These are phyloP conservation scores for Yarrowia alimentaria DNA, from an alignment of 805 yeast genomes.

Conservation along the genomic window DNA sequence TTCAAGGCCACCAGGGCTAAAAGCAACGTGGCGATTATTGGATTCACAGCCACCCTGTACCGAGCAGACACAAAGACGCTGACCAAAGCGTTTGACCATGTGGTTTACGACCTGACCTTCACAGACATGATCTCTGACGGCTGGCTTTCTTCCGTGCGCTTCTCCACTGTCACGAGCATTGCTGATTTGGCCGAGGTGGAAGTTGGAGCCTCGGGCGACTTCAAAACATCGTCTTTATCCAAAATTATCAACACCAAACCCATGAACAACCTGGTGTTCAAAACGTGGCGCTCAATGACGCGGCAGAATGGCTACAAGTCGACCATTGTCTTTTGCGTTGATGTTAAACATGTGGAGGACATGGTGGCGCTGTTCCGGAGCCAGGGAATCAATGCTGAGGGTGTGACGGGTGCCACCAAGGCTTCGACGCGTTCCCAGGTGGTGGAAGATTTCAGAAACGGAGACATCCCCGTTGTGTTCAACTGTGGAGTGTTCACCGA, in stretches of 20 bases:
- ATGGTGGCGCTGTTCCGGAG: slow-evolving; percentile 53
- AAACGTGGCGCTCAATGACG: slow-evolving; percentile 50
- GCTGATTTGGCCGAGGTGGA: slow-evolving; percentile 46
- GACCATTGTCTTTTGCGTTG: slow-evolving; percentile 75
- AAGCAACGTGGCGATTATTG: slow-evolving; percentile 58
- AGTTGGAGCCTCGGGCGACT: slow-evolving; percentile 49
- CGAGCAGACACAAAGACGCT: slow-evolving; percentile 69
- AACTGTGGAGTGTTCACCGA: slow-evolving; percentile 91
- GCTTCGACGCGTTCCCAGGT: slow-evolving; percentile 50
- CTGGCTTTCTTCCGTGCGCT: slow-evolving; percentile 67
- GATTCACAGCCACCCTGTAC: slow-evolving; percentile 85
- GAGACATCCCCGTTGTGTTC: slow-evolving; percentile 67
- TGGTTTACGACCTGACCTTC: slow-evolving; percentile 67
- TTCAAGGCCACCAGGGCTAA: slow-evolving; percentile 50
- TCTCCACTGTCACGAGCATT: slow-evolving; percentile 56
- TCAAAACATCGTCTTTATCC: slow-evolving; percentile 51
- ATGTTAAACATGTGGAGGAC: slow-evolving; percentile 60
- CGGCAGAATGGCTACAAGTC: slow-evolving; percentile 48
- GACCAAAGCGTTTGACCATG: slow-evolving; percentile 61
- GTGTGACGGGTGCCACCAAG: slow-evolving; percentile 66
- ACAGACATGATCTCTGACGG: slow-evolving; percentile 63
- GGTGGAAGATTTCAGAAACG: slow-evolving; percentile 58
- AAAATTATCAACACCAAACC: slow-evolving; percentile 53
- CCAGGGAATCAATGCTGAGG: slow-evolving; percentile 66
- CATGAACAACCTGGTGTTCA: slow-evolving; percentile 55